Conservation (phyloP, 2,329 filamentous ascomycete species). For the Pseudofabraea citricarpa region DNA sequence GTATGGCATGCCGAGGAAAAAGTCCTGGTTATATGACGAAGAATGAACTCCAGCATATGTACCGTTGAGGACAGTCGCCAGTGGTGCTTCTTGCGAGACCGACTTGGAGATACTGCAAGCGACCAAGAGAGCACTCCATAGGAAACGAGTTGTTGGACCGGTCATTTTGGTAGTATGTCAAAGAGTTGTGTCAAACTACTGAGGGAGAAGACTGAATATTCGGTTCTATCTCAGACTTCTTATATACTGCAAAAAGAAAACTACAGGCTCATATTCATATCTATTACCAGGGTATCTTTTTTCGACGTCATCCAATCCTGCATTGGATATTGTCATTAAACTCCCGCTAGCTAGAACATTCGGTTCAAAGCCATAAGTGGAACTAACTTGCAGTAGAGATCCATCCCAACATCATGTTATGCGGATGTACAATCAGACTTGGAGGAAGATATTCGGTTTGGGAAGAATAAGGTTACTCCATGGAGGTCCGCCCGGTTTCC, state of each 20-base stretch:
- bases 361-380: neutral
- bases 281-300: neutral
- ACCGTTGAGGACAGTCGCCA: slow-evolving; percentile 2
- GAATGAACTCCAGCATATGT: neutral
- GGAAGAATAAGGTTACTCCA: neutral
- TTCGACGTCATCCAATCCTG: neutral
- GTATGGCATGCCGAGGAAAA: slow-evolving; percentile 4
- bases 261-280: neutral
- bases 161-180: neutral
- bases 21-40: slow-evolving; percentile 2
- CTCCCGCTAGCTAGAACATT: neutral
- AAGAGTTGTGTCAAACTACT: neutral
- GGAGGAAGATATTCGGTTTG: neutral
- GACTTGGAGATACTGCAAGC: neutral
- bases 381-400: too few species aligned
- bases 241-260: neutral
- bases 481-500: too few species aligned
- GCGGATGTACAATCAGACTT: neutral
- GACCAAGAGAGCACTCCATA: neutral
- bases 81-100: neutral
- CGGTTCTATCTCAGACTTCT: neutral
- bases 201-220: neutral
- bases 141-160: neutral
- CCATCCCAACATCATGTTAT: neutral
- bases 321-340: neutral